phyloP scores from a whole-genome alignment of 495 filamentous ascomycete genomes.

The Oidiodendron maius region DNA sequence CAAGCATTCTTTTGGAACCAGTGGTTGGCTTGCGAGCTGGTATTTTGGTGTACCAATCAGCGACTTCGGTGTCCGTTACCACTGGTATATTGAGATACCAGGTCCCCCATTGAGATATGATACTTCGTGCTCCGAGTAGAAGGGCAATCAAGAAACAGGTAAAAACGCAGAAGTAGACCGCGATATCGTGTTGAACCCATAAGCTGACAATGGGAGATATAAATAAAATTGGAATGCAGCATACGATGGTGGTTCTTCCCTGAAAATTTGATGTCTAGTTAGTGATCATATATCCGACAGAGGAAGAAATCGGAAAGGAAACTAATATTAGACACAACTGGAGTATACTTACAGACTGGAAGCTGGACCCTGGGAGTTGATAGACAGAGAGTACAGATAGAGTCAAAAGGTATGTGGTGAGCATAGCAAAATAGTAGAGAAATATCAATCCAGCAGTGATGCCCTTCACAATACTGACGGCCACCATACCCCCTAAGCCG shows the following conservation, averaged over 20 bases:
- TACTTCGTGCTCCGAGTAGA: slow-evolving; percentile 33
- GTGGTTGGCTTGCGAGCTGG: slow-evolving; percentile 32
- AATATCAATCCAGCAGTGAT: slow-evolving; percentile 38
- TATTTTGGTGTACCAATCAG: slow-evolving; percentile 39
- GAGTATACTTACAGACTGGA: slow-evolving; percentile 34
- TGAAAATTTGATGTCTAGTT: background rate
- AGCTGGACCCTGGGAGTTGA: slow-evolving; percentile 47
- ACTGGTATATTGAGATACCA: slow-evolving; percentile 41
- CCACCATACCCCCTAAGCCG: slow-evolving; percentile 44
- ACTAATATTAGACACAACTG: background rate
- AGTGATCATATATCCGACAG: background rate
- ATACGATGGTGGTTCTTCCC: slow-evolving; percentile 13
- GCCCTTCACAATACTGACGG: slow-evolving; percentile 33
- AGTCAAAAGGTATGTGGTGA: slow-evolving; percentile 41
- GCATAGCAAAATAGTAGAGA: slow-evolving; percentile 40
- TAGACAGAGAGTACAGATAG: slow-evolving; percentile 49
- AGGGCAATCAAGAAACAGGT: slow-evolving; percentile 37
- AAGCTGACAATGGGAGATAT: slow-evolving; percentile 40
- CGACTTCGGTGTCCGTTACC: slow-evolving; percentile 40
- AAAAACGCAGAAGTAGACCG: slow-evolving; percentile 40
- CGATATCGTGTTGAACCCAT: slow-evolving; percentile 36
- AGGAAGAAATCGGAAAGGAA: no score
- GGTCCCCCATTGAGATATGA: slow-evolving; percentile 40
- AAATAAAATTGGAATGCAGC: slow-evolving; percentile 41
- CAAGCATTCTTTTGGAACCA: slow-evolving; percentile 5